Evolutionary conservation across 2,329 filamentous ascomycete genomes (phyloP), one percentile per base, ranked within the genome.

Genomic region (Fusarium coffeatum): DNA sequence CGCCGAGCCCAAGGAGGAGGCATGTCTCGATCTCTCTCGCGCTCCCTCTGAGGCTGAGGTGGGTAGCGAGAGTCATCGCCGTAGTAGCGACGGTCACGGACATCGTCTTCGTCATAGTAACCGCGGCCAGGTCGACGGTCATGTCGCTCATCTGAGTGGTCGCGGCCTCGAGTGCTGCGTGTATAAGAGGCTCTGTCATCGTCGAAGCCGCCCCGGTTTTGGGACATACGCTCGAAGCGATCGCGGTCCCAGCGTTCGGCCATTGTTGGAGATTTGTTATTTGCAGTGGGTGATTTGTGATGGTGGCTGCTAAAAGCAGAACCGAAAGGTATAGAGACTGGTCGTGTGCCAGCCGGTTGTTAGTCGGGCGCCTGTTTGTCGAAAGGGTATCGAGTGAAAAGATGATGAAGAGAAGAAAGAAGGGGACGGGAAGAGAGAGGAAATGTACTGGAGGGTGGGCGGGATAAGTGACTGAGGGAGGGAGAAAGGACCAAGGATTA

Each of bases 181-280:
- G 77, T 77, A 48, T 78, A 80, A 68, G 82, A 81, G 34, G 20
- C 47, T 50, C 83, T 83, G 63, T 90, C 87, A 56, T 88, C 87
- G 65, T 86, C 84, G 75, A 86, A 88, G 55, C 34, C 34, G 34
- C 34, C 34, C 18, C 88, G 83, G 64, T 83, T 80, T 54, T 88
- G 83, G 61, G 82, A 80, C 50, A 74, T 77, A 47, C 83, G 82
- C 69, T 80, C 78, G 63, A 78, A 84, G 68, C 87, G 87, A 67
- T 87, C 87, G 48, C 82, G 83, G 72, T 90, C 87, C 86, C 86
- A 89, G 72, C 80, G 80, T 64, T 80, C 80, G 64, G 70, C 73
- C 76, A 78, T 78, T 63, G 53, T 71, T 62, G 50, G 34, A 20
- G 11, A n/a, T 41, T 18, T 41, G 30, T 15, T n/a, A 12, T n/a